These are phyloP conservation scores for Hortaea sp. DNA, from an alignment of 2,329 filamentous ascomycete species.

Conservation along the genomic window DNA sequence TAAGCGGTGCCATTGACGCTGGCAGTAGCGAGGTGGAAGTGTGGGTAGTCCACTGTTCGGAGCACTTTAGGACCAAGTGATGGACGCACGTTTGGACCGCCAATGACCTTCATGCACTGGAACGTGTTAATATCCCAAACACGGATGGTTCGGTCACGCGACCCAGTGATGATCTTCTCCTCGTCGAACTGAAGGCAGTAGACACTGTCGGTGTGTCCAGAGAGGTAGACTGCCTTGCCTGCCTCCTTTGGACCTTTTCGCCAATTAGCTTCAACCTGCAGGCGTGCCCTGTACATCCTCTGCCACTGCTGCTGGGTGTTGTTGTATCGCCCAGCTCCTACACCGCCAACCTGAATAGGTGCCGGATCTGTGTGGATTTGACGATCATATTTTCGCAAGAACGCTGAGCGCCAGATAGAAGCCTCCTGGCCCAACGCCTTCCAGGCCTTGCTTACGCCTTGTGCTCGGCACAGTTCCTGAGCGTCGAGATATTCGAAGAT, in stretches of 20 bases:
- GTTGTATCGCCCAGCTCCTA: slow-evolving; percentile 39
- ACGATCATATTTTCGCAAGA: slow-evolving; percentile 44
- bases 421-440: slow-evolving; percentile 43
- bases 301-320: slow-evolving; percentile 68
- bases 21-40: slow-evolving; percentile 29
- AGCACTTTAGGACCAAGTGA: slow-evolving; percentile 32
- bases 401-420: slow-evolving; percentile 54
- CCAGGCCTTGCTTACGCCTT: slow-evolving; percentile 50
- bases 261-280: slow-evolving; percentile 71
- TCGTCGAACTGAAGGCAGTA: slow-evolving; percentile 98
- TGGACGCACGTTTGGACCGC: slow-evolving; percentile 56
- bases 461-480: slow-evolving; percentile 43
- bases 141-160: slow-evolving; percentile 87
- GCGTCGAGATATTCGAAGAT: slow-evolving; percentile 52
- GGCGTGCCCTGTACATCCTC: slow-evolving; percentile 68
- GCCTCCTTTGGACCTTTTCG: slow-evolving; percentile 50
- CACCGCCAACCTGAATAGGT: slow-evolving; percentile 38
- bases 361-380: slow-evolving; percentile 35
- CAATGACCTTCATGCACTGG: slow-evolving; percentile 76
- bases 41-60: slow-evolving; percentile 32
- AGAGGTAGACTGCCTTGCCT: slow-evolving; percentile 75
- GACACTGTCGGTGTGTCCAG: slow-evolving; percentile 89
- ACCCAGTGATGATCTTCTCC: slow-evolving; percentile 94
- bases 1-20: slow-evolving; percentile 38
- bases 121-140: slow-evolving; percentile 92